Evolutionary conservation across 768 basidiomycete species (phyloP).

Genomic region (Kwoniella sp.): DNA sequence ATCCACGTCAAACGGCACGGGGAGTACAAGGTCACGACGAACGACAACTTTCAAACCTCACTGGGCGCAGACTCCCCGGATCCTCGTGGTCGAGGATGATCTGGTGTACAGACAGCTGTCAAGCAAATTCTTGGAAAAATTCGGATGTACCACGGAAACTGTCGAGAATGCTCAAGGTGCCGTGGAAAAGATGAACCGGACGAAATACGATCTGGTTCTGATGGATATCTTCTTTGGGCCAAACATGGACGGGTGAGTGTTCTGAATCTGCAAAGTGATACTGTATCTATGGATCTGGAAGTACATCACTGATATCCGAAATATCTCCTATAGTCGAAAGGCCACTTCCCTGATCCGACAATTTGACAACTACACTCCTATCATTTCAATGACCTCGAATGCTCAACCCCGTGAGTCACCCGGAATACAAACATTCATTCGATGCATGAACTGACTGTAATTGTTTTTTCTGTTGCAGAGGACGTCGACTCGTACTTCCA

Average conservation of each 20-base stretch:
- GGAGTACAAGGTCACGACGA: neutral
- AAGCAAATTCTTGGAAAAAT: constrained; percentile 91
- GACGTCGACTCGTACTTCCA: constrained; percentile 48
- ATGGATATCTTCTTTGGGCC: constrained; percentile 91
- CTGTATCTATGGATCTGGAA: too few species aligned
- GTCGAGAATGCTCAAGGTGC: constrained; percentile 91
- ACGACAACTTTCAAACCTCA: constrained; percentile 18
- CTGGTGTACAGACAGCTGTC: constrained; percentile 83
- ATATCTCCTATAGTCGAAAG: constrained; percentile 57
- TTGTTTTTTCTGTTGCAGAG: constrained; percentile 27
- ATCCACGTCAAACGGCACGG: neutral
- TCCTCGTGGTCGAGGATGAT: constrained; percentile 93
- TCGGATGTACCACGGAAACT: constrained; percentile 91
- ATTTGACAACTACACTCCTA: constrained; percentile 92
- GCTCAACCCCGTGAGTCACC: constrained; percentile 82
- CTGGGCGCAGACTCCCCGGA: constrained; percentile 65
- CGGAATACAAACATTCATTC: too few species aligned
- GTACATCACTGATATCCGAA: too few species aligned
- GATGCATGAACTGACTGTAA: neutral
- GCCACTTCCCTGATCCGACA: constrained; percentile 92
- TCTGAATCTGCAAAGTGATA: neutral
- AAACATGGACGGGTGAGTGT: constrained; percentile 55
- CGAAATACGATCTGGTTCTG: constrained; percentile 91
- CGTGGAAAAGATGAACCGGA: constrained; percentile 93
- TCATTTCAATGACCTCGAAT: constrained; percentile 97